These are phyloP conservation scores for Vitis cinerea DNA, from an alignment of 164 flowering plant genomes.

Conservation along the genomic window DNA sequence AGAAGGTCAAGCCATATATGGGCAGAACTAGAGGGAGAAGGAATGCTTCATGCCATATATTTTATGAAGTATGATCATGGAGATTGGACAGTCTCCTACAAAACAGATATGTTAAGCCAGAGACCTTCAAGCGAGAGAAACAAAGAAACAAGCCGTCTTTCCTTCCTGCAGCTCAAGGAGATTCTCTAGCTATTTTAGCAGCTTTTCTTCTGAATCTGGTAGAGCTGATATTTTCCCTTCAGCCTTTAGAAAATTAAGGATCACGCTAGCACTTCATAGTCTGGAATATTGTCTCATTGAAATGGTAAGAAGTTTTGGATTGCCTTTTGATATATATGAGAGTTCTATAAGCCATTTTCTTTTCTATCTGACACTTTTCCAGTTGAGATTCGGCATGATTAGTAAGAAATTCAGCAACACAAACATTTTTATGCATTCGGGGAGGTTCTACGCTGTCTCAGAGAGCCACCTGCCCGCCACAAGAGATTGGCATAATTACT, in stretches of 20 bases:
- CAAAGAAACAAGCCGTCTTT: constrained; percentile 40
- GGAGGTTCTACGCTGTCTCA: constrained; percentile 45
- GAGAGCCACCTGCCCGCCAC: constrained; percentile 51
- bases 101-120: constrained; percentile 55
- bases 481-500: constrained; percentile 48
- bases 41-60: constrained; percentile 66
- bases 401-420: constrained; percentile 57
- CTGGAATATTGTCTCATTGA: too few species aligned
- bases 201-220: constrained; percentile 48
- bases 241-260: too few species aligned
- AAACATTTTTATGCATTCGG: constrained; percentile 54
- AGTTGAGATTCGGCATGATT: constrained; percentile 54
- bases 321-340: too few species aligned
- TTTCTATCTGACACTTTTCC: background rate
- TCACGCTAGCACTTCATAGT: too few species aligned
- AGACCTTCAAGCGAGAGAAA: constrained; percentile 49
- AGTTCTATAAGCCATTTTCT: too few species aligned
- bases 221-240: too few species aligned
- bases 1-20: constrained; percentile 52
- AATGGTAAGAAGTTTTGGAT: too few species aligned
- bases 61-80: constrained; percentile 25
- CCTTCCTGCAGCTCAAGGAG: constrained; percentile 54
- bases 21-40: constrained; percentile 64
- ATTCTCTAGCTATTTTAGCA: constrained; percentile 41
- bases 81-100: constrained; percentile 45